Evolutionary conservation across 257 asterid species (phyloP), one percentile per base, ranked within the genome.

Genomic region (Plantago elongata): DNA sequence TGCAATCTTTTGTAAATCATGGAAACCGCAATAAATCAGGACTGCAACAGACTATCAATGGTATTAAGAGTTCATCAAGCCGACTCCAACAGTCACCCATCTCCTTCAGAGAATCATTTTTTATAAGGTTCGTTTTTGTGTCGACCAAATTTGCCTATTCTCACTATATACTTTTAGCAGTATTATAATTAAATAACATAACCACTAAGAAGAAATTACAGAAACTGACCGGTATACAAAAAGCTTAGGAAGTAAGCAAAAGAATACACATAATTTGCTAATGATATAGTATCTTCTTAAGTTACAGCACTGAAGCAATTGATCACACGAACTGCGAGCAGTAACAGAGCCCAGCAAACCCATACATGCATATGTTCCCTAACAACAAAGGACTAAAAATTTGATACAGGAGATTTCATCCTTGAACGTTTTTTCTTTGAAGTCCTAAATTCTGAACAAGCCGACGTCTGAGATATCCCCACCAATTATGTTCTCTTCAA

Each of bases 401-500:
- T 69, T 73, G 77, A 81, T 49, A 74, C 77, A 77, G 61, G 27
- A 54, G 71, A 78, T 71, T 77, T 63, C 52, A 48, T 49, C 54
- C 17, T 49, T 17, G 27, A 60, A 64, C 54, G 44, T 67, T n/a
- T 54, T 54, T 72, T 65, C 69, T 71, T 69, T 73, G 60, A 69
- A 38, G 65, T 74, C 76, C 80, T 82, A 69, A 50, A 27, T 60
- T 75, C 73, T 72, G 38, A 64, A 64, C 74, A 63, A 69, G 65
- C 62, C 60, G 60, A 57, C 54, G 43, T 62, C 68, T 9, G 65
- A 60, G 46, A 65, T 72, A 51, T 58, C 45, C 71, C 54, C 13
- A 27, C 22, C 44, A 16, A 63, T 82, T 71, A 88, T 45, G 81
- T 75, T 72, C 77, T 81, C 86, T 89, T 89, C 83, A 89, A 61